Percentiles rank a stretch among this genome's conserved stretches.
These are phyloP conservation scores for Leccinum obscurum DNA, from an alignment of 768 basidiomycete genomes.

Conservation along the genomic window DNA sequence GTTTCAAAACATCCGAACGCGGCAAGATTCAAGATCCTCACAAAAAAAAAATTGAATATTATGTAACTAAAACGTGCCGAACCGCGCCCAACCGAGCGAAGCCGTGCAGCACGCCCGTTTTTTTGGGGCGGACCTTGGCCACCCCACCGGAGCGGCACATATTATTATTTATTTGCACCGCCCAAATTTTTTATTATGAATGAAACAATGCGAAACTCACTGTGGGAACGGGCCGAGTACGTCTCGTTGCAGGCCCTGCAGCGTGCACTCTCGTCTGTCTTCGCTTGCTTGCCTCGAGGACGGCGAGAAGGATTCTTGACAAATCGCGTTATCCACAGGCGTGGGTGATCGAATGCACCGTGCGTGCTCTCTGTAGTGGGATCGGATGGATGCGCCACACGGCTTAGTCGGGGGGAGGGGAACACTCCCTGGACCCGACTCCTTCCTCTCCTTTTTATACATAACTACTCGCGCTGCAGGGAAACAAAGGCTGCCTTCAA, in stretches of 20 bases:
- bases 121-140: slow-evolving; percentile 23
- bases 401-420: not conserved
- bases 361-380: slow-evolving; percentile 6
- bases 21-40: slow-evolving; percentile 11
- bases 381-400: slow-evolving; percentile 19
- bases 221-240: slow-evolving; percentile 23
- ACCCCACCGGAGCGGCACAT: slow-evolving; percentile 26
- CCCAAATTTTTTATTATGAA: slow-evolving; percentile 26
- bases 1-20: slow-evolving; percentile 18
- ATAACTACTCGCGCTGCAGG: not conserved
- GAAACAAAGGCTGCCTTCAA: slow-evolving; percentile 11
- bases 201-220: slow-evolving; percentile 35
- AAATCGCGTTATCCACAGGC: slow-evolving; percentile 26
- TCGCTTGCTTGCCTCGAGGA: slow-evolving; percentile 37
- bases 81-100: slow-evolving; percentile 23
- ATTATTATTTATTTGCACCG: slow-evolving; percentile 27
- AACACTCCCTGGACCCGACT: not conserved
- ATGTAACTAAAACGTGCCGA: slow-evolving; percentile 30
- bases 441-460: slow-evolving; percentile 24
- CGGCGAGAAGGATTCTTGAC: slow-evolving; percentile 26
- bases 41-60: slow-evolving; percentile 13
- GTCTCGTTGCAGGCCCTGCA: slow-evolving; percentile 10
- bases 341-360: slow-evolving; percentile 23
- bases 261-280: slow-evolving; percentile 20
- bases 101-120: slow-evolving; percentile 15